These are phyloP conservation scores for Samsoniella hepiali DNA, from an alignment of 2,329 filamentous ascomycete genomes.

Conservation along the genomic window DNA sequence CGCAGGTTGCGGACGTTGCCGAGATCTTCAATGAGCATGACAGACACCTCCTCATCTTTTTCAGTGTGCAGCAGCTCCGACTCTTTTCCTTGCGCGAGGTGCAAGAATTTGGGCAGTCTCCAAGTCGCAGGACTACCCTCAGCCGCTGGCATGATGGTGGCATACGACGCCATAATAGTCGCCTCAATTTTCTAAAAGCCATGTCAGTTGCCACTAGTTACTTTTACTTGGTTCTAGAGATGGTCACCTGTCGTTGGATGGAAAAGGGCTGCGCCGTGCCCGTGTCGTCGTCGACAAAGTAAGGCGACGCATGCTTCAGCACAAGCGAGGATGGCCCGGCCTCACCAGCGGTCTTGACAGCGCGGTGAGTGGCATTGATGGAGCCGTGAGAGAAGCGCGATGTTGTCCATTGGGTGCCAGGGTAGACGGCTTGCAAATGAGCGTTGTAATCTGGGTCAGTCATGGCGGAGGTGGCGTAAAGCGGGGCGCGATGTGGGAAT, in stretches of 20 bases:
- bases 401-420: background rate
- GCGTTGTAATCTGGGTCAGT: constrained; percentile 4
- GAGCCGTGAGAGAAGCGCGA: constrained; percentile 11
- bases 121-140: background rate
- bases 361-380: constrained; percentile 16
- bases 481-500: background rate
- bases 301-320: constrained; percentile 15
- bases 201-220: background rate
- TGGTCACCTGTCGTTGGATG: constrained; percentile 8
- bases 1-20: constrained; percentile 2
- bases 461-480: constrained; percentile 1
- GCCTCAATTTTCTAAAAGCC: constrained; percentile 6
- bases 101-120: background rate
- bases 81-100: background rate
- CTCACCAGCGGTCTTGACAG: background rate
- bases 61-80: background rate
- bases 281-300: constrained; percentile 15
- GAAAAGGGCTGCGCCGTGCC: constrained; percentile 12
- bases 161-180: background rate
- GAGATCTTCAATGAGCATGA: constrained; percentile 17
- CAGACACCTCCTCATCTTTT: background rate
- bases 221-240: background rate
- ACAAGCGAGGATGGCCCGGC: constrained; percentile 7
- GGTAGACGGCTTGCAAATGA: constrained; percentile 5
- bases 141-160: background rate